These are phyloP conservation scores for Fusarium graminum DNA, from an alignment of 2,329 filamentous ascomycete species.

Conservation along the genomic window DNA sequence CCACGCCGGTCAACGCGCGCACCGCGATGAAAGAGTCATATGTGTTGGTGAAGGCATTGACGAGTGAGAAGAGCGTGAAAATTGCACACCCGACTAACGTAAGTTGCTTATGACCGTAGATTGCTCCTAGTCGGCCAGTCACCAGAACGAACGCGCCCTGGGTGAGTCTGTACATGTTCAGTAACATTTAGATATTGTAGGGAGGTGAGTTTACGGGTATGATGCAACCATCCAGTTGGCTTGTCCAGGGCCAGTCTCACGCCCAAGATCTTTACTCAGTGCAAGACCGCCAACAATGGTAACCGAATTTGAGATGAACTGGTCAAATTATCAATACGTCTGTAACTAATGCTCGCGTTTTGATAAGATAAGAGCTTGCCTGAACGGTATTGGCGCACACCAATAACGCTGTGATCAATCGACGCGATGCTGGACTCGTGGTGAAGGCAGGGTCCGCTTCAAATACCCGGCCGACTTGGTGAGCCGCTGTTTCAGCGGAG, in stretches of 20 bases:
- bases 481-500: background rate
- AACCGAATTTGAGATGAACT: conserved; percentile 20
- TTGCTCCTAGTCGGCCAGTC: conserved; percentile 64
- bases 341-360: accelerated
- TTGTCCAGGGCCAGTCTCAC: conserved; percentile 17
- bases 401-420: conserved; percentile 13
- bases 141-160: conserved; percentile 67
- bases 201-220: background rate
- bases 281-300: conserved; percentile 22
- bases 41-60: conserved; percentile 59
- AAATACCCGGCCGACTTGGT: conserved; percentile 1
- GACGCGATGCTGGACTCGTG: conserved; percentile 7
- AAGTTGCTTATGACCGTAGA: conserved; percentile 65
- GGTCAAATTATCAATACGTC: accelerated
- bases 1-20: conserved; percentile 61
- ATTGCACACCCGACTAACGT: conserved; percentile 57
- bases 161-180: conserved; percentile 55
- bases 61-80: conserved; percentile 59
- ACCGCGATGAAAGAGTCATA: conserved; percentile 59
- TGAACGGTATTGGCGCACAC: conserved; percentile 26
- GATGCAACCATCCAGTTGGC: conserved; percentile 30
- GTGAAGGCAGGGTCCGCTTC: conserved; percentile 22
- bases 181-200: accelerated
- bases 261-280: conserved; percentile 15
- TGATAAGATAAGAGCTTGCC: accelerated